These are phyloP conservation scores for Trichoderma simmonsii DNA, from an alignment of 2,329 filamentous ascomycete genomes.

Conservation along the genomic window DNA sequence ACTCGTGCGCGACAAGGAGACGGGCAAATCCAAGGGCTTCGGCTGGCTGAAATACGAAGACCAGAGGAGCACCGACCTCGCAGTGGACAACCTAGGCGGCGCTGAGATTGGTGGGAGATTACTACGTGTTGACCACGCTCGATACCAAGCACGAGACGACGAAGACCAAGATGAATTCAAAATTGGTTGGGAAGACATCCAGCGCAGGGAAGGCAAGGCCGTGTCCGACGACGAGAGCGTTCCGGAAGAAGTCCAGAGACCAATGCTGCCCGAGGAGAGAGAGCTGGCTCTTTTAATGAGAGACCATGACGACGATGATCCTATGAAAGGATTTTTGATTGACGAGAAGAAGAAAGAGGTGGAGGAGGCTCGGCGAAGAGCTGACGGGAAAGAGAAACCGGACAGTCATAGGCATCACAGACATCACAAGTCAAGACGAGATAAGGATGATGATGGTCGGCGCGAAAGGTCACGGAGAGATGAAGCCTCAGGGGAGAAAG, in stretches of 20 bases:
- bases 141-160: constrained; percentile 86
- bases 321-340: constrained; percentile 90
- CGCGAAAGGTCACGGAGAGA: constrained; percentile 38
- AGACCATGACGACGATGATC: constrained; percentile 91
- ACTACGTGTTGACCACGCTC: constrained; percentile 84
- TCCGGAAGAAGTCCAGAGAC: constrained; percentile 45
- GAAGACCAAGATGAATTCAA: constrained; percentile 60
- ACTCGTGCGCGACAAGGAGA: constrained; percentile 90
- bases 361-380: constrained; percentile 59
- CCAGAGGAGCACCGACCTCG: constrained; percentile 90
- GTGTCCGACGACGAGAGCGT: constrained; percentile 45
- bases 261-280: constrained; percentile 73
- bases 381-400: constrained; percentile 48
- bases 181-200: constrained; percentile 59
- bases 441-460: constrained; percentile 32
- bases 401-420: constrained; percentile 47
- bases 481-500: constrained; percentile 31
- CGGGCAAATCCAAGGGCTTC: constrained; percentile 91
- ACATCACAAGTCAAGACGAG: constrained; percentile 41
- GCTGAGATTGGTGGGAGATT: constrained; percentile 77
- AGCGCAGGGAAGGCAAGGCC: constrained; percentile 47
- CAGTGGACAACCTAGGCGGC: constrained; percentile 92
- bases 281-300: constrained; percentile 73
- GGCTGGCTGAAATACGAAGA: constrained; percentile 98
- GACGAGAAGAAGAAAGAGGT: constrained; percentile 90